Conservation (phyloP, 148 eudicot species). For the Talinum fruticosum region DNA sequence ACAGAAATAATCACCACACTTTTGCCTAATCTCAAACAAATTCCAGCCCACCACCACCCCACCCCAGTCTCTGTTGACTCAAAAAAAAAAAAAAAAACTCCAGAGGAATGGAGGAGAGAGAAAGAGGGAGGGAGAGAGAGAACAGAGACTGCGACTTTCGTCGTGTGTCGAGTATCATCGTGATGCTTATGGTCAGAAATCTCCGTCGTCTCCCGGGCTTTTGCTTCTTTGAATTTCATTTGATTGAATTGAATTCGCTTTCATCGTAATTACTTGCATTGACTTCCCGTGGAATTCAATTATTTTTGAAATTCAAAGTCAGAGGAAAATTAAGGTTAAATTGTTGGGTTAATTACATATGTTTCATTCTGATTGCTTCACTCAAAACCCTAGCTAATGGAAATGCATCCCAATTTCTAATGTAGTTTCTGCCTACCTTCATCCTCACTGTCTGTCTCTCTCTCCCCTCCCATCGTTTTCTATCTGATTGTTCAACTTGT, state of each 20-base stretch:
- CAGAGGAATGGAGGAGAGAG: too few species aligned
- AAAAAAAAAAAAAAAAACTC: neutral
- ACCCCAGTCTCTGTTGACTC: neutral
- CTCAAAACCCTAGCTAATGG: neutral
- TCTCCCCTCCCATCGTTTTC: neutral
- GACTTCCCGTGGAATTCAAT: constrained; percentile 5
- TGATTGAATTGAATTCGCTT: neutral
- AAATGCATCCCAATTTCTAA: neutral
- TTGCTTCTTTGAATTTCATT: neutral
- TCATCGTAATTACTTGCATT: neutral
- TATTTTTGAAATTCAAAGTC: neutral
- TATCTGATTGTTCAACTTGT: neutral
- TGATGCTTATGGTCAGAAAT: neutral
- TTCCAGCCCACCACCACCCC: neutral
- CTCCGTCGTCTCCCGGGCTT: neutral
- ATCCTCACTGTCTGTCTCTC: neutral
- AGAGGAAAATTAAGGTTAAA: neutral
- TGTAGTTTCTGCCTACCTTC: neutral
- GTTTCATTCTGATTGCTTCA: neutral
- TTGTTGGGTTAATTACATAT: neutral
- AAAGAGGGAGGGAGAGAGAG: too few species aligned
- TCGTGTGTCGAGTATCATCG: neutral
- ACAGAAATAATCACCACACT: neutral
- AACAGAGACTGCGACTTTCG: too few species aligned
- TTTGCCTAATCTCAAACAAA: neutral